Evolutionary conservation across 202 grass and related monocot species (phyloP), one percentile per base, ranked within the genome.

Genomic region (Schoenoplectus tabernaemontani): DNA sequence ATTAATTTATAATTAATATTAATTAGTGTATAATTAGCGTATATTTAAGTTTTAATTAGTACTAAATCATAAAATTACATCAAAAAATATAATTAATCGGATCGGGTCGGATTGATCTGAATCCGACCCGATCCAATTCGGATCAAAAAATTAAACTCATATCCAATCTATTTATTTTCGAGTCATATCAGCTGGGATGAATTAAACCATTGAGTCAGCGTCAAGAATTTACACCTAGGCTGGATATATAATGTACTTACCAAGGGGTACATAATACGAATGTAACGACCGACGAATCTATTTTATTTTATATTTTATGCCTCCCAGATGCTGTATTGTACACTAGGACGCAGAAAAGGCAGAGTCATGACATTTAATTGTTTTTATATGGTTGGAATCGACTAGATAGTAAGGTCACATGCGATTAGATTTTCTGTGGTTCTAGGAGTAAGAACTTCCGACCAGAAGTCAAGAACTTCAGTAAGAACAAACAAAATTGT

Each of bases 361-460:
- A 19, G 7, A 19, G 26, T 44, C 46, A 74, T 53, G 46, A 57
- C 60, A n/a, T 78, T 78, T 24, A 41, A 60, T 61, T 59, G 33
- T 60, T 78, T 78, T 78, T 78, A 61, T 78, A 78, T 24, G 17
- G 19, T 78, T 78, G 17, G 56, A 59, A 19, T 34, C 24, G 76
- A 43, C 38, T 26, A 43, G 38, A 78, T 60, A 74, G 34, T 78
- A 50, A 61, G 33, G n/a, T 61, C 76, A 61, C 56, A 60, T 26
- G 76, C 36, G 20, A 61, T 59, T 16, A 44, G 76, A 78, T 78
- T 43, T 20, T 78, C 17, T 78, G 56, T 59, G 54, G 13, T 57
- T 59, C 33, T 59, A 2, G 0, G 9, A 15, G 22, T n/a, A 54
- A 56, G 1, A 37, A 76, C 38, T 69, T 44, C 38, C n/a, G 8